Evolutionary conservation across 768 basidiomycete genomes (phyloP).

Genomic region (Russula abietina): DNA sequence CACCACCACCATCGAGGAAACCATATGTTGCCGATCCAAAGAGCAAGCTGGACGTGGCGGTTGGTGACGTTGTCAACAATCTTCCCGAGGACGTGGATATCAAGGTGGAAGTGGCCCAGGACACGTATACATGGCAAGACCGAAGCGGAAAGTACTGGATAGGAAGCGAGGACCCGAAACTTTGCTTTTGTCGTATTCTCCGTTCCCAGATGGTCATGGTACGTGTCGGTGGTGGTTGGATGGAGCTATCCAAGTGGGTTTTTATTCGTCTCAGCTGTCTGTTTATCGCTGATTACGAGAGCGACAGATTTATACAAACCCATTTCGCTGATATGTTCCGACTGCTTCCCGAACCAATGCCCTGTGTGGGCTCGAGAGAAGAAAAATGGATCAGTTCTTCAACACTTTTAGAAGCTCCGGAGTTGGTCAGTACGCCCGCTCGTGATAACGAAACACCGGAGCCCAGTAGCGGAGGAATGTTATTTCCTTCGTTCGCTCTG

Average conservation of each 20-base stretch:
- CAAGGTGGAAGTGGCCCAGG: slow-evolving; percentile 72
- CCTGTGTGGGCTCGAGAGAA: slow-evolving; percentile 43
- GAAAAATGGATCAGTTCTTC: slow-evolving; percentile 84
- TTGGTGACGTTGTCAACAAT: slow-evolving; percentile 87
- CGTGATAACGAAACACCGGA: slow-evolving; percentile 61
- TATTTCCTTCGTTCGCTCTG: slow-evolving; percentile 62
- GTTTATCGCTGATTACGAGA: slow-evolving; percentile 4
- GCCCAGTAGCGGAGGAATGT: slow-evolving; percentile 39
- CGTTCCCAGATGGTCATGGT: slow-evolving; percentile 95
- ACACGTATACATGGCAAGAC: slow-evolving; percentile 86
- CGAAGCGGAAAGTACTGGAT: slow-evolving; percentile 97
- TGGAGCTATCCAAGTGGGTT: slow-evolving; percentile 80
- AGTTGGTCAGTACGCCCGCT: slow-evolving; percentile 35
- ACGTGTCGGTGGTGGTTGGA: slow-evolving; percentile 92
- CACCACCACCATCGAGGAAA: slow-evolving; percentile 42
- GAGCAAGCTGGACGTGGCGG: slow-evolving; percentile 86
- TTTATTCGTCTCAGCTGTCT: background rate
- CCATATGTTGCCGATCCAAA: slow-evolving; percentile 84
- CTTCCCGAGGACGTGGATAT: slow-evolving; percentile 79
- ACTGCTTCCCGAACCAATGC: slow-evolving; percentile 55
- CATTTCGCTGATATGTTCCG: slow-evolving; percentile 84
- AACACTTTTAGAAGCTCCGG: slow-evolving; percentile 55
- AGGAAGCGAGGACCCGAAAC: slow-evolving; percentile 80
- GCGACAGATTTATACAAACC: slow-evolving; percentile 69
- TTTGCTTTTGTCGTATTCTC: slow-evolving; percentile 88